These are phyloP conservation scores for Plasmodium malariae DNA, from an alignment of 169 alveolate species.

Conservation along the genomic window DNA sequence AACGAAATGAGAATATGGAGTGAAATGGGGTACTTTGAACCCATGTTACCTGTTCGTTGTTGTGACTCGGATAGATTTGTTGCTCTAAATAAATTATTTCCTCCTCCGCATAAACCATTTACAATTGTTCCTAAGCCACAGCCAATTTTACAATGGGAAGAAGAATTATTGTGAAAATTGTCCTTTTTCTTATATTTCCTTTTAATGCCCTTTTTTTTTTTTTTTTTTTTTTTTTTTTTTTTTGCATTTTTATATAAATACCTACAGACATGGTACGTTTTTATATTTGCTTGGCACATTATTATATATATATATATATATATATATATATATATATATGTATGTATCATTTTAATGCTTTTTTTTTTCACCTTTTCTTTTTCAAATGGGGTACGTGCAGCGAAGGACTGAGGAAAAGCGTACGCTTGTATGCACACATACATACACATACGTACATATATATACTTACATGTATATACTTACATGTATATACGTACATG, in stretches of 20 bases:
- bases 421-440: neutral
- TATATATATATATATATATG: constrained; percentile 6
- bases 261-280: neutral
- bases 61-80: constrained; percentile 80
- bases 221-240: neutral
- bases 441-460: too few species aligned
- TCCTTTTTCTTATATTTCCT: neutral
- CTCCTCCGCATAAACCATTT: constrained; percentile 82
- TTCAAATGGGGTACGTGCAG: too few species aligned
- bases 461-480: neutral
- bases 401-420: too few species aligned
- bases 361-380: too few species aligned
- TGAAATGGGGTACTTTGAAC: constrained; percentile 81
- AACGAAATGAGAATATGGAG: constrained; percentile 82
- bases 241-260: neutral
- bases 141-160: constrained; percentile 70
- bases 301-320: neutral
- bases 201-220: neutral
- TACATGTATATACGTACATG: neutral
- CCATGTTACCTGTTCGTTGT: constrained; percentile 84
- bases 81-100: constrained; percentile 80
- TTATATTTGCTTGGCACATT: neutral
- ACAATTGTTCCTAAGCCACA: constrained; percentile 79
- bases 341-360: neutral
- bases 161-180: constrained; percentile 11